Evolutionary conservation across 1,284 basidiomycete genomes (phyloP), one percentile per base, ranked within the genome.

Genomic region (Peniophora sp.): DNA sequence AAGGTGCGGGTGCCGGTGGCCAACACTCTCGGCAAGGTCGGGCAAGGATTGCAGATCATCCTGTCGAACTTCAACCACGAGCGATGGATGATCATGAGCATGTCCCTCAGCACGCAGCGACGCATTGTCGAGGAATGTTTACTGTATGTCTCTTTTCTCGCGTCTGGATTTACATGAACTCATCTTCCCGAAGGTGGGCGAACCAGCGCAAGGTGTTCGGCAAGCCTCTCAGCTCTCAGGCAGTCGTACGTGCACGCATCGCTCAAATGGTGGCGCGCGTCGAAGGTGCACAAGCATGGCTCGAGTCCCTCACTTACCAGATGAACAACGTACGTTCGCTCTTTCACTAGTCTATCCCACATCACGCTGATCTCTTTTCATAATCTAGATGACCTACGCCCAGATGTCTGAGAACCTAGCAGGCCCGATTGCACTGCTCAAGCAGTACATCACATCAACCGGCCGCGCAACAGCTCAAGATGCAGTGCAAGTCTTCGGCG

Each of bases 231-330:
- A 81, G 84, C 54, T 74, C 85, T 16, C 95, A 97, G 67, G 77
- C 95, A n/a, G 92, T 97, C 56, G 88, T 97, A 59, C 83, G 95
- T 24, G 74, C 86, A 45, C 96, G 94, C 72, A 75, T 97, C 32
- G 92, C 89, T 1, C 69, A 71, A 52, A 94, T 97, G 89, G 94
- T 97, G 52, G 84, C 89, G 50, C 85, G 92, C 50, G 81, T 91
- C 45, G 94, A 97, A 69, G 81, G 88, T 0, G 82, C 81, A 51
- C 94, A 97, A 65, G 83, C 83, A 50, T 97, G 92, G 92, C 77
- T 95, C 32, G 95, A 97, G 71, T 78, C 72, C 48, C 74, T 96
- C 49, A 96, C 94, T 1, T 81, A 86, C 64, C 92, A 97, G 66
- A 97, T 96, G 93, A 90, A 87, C 68, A 85, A 94, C 64, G 90